Evolutionary conservation across 2,329 filamentous ascomycete species (phyloP).

Genomic region (Aspergillus thermomutatus): DNA sequence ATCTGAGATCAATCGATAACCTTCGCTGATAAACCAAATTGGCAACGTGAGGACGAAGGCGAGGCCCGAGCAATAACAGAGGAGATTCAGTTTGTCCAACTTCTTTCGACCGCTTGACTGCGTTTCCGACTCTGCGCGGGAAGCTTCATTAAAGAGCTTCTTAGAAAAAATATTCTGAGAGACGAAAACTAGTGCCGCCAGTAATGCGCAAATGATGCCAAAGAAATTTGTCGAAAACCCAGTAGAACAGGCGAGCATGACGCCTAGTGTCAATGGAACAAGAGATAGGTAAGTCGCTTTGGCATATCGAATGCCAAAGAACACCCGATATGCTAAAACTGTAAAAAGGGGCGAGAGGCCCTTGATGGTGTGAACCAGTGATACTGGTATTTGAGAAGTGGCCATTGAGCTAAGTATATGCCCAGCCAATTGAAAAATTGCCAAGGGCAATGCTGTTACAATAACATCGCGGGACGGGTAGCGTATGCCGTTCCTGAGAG

Average conservation of each 20-base stretch:
- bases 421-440: conserved; percentile 87
- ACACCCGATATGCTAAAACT: conserved; percentile 83
- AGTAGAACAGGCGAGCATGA: conserved; percentile 92
- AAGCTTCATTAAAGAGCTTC: conserved; percentile 92
- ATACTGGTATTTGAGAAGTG: conserved; percentile 91
- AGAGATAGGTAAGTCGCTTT: conserved; percentile 82
- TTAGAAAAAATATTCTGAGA: conserved; percentile 99
- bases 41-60: conserved; percentile 85
- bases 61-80: conserved; percentile 94
- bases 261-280: conserved; percentile 87
- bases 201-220: conserved; percentile 83
- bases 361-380: conserved; percentile 97
- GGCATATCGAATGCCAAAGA: conserved; percentile 87
- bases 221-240: conserved; percentile 85
- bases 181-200: conserved; percentile 91
- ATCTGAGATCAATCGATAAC: conserved; percentile 71
- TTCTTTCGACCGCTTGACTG: conserved; percentile 64
- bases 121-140: conserved; percentile 73
- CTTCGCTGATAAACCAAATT: conserved; percentile 92
- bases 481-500: conserved; percentile 79
- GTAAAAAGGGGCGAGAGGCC: conserved; percentile 94
- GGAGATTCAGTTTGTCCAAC: conserved; percentile 91
- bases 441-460: conserved; percentile 81
- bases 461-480: conserved; percentile 78
- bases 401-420: conserved; percentile 93